phyloP scores from a whole-genome alignment of 169 alveolate genomes.

The Cyclospora cayetanensis region DNA sequence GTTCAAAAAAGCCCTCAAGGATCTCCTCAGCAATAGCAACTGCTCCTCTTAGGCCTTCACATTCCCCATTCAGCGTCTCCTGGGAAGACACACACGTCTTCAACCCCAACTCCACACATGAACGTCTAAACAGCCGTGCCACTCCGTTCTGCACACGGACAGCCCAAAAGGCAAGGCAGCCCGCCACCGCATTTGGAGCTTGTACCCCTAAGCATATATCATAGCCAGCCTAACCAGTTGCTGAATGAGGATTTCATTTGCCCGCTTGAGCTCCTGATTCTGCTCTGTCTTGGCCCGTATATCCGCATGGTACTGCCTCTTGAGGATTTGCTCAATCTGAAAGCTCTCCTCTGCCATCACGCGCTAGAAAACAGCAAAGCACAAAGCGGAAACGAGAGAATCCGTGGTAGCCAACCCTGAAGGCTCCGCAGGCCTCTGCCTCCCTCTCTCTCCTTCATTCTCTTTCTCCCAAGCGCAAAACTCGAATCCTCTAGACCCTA shows the following conservation, averaged over 20 bases:
- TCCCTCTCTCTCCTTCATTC: not conserved
- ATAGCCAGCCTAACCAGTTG: slow-evolving; percentile 35
- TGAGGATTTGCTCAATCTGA: slow-evolving; percentile 20
- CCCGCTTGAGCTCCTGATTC: not conserved
- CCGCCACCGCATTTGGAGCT: too few species aligned
- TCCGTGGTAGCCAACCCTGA: not conserved
- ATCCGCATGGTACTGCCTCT: slow-evolving; percentile 50
- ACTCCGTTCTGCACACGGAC: too few species aligned
- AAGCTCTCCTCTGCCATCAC: slow-evolving; percentile 61
- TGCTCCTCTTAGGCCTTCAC: slow-evolving; percentile 46
- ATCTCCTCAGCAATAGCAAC: slow-evolving; percentile 42
- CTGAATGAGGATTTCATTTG: slow-evolving; percentile 10
- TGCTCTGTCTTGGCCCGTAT: slow-evolving; percentile 39
- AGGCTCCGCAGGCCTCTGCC: too few species aligned
- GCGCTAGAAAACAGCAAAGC: not conserved
- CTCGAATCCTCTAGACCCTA: not conserved
- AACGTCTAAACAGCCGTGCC: too few species aligned
- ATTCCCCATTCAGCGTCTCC: slow-evolving; percentile 14
- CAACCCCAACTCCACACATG: too few species aligned
- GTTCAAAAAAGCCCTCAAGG: not conserved
- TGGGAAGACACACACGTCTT: not conserved
- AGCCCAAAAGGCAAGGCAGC: too few species aligned
- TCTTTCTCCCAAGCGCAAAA: not conserved
- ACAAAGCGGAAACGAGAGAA: too few species aligned
- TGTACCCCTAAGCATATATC: too few species aligned